Evolutionary conservation across 768 basidiomycete genomes (phyloP), one percentile per base, ranked within the genome.

Genomic region (Favolaschia claudopus): DNA sequence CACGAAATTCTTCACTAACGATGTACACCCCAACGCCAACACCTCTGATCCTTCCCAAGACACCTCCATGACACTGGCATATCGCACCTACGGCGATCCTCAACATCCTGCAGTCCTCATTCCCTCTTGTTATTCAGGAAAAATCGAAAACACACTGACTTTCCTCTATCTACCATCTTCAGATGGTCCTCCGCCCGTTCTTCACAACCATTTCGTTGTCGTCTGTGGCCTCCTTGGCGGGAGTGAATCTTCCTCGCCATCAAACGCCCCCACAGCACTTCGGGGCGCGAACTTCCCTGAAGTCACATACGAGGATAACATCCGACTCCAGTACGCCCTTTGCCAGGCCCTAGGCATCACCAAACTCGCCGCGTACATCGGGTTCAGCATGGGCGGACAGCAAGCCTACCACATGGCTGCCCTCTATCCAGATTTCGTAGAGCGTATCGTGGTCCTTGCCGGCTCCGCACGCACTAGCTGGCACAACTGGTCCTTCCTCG

Each of bases 401-500:
- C 62, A 63, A 15, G 62, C 62, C 2, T 63, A 63, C 31, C 56
- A 58, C 36, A 63, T 63, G 62, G 57, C 62, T 5, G n/a, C 57
- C 22, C 46, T 63, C 14, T 63, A 52, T 47, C 62, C 62, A 19
- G 62, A 58, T 17, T 63, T 63, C 15, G 62, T 55, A 12, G 24
- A 29, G 48, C 62, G 53, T 42, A 55, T 59, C 53, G 57, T 63
- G 24, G 62, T 63, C 17, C 47, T 63, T 13, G 62, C 62, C 9
- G 57, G 47, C 8, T 63, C 62, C 1, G 62, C 62, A 19, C 62
- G 62, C 27, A 63, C 62, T 0, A 63, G 62, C 37, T 63, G 62
- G 57, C 62, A 63, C 48, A 63, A 63, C 52, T 55, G 57, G 53
- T 63, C 62, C 27, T 63, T 63, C 52, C 58, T 64, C 27, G 62